Evolutionary conservation across 139 green algal genomes (phyloP), one percentile per base, ranked within the genome.

Genomic region (Bryopsis sp.): DNA sequence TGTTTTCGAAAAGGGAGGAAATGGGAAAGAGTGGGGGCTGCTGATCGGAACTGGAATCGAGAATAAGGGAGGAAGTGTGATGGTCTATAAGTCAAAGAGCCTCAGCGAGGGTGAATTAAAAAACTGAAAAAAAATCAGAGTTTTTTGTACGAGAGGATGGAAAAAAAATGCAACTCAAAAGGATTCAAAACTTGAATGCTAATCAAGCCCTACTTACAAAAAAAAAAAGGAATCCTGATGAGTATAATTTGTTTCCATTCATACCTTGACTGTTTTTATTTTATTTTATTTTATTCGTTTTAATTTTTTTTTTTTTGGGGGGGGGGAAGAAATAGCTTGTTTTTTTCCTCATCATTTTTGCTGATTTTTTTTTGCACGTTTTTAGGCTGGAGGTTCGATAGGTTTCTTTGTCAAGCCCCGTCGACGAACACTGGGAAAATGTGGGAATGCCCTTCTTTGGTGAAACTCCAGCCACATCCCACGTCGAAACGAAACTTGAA

Each of bases 21-120:
- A 31, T 33, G 31, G 61, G 2, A n/a, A 74, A 2, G 64, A 80
- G 19, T 86, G 80, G 73, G 62, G 73, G 58, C 81, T 94, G 68
- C 76, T 92, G 19, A 82, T 93, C 47, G 86, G 84, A 48, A 84
- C 74, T 62, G 87, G 87, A 26, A 62, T 86, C n/a, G 77, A 86
- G 65, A 82, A 68, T 2, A 8, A 62, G 15, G 86, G 87, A 8
- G 87, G 87, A 28, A 70, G 83, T 31, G 74, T 73, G 39, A 66
- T 80, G 36, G 29, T 74, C 19, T 82, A 78, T 59, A 70, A 31
- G 28, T 35, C 54, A 8, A 3, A 26, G 35, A 39, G 70, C 2
- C 68, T 67, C 8, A 39, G n/a, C 32, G 8, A 32, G 34, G n/a
- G 57, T 34, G 34, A 26, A 64, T 77, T 58, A 31, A 64, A 37